These are phyloP conservation scores for Henckelia pumila DNA, from an alignment of 257 asterid genomes.

Conservation along the genomic window DNA sequence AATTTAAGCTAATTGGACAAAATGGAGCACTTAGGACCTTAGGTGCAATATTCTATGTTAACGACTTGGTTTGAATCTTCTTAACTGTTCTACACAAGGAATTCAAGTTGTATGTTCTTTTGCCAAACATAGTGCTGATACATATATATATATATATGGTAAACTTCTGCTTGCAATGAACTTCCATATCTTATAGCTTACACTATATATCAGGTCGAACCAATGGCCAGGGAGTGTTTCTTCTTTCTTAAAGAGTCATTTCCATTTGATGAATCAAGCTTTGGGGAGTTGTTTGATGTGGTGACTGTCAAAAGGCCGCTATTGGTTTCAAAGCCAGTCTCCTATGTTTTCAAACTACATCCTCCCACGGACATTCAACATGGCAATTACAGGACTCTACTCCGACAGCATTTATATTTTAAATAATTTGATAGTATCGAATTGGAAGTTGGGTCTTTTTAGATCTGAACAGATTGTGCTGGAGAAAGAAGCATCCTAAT, in stretches of 20 bases:
- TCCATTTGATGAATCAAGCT: slow-evolving; percentile 62
- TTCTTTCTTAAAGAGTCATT: slow-evolving; percentile 69
- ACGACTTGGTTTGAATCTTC: neutral
- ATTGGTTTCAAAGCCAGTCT: slow-evolving; percentile 58
- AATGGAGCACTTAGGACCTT: neutral
- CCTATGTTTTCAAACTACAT: slow-evolving; percentile 56
- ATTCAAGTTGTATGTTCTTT: slow-evolving; percentile 1
- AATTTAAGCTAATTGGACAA: too few relatives aligned
- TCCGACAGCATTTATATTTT: slow-evolving; percentile 31
- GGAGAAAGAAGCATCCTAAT: neutral
- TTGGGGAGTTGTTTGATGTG: slow-evolving; percentile 58
- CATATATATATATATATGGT: neutral
- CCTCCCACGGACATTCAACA: slow-evolving; percentile 42
- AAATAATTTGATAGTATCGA: neutral
- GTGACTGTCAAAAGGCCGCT: slow-evolving; percentile 35
- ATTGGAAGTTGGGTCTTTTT: neutral
- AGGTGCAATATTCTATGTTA: neutral
- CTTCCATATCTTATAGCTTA: neutral
- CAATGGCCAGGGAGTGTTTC: slow-evolving; percentile 65
- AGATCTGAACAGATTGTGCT: slow-evolving; percentile 4
- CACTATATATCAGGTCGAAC: slow-evolving; percentile 62
- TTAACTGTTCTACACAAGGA: neutral
- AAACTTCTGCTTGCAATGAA: neutral
- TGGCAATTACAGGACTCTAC: slow-evolving; percentile 33
- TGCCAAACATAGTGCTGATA: neutral